Percentiles rank a stretch among this genome's conserved stretches.
Conservation (phyloP, 1,139 yeast genomes). For the Protomyces inundatus region DNA sequence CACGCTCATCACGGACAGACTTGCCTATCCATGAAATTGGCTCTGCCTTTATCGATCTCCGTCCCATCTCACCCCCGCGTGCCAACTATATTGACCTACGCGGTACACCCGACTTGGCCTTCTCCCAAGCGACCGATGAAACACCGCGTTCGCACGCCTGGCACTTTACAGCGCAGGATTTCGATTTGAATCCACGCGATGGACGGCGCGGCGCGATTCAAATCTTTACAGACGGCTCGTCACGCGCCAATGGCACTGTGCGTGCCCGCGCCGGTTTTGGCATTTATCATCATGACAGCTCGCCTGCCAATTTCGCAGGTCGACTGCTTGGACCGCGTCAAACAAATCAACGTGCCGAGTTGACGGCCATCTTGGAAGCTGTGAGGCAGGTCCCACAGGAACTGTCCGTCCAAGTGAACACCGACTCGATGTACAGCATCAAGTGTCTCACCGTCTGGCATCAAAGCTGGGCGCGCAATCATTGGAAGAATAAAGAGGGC, state of each 20-base stretch:
- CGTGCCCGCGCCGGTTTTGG: conserved; percentile 63
- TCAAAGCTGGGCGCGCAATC: conserved; percentile 50
- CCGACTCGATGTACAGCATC: conserved; percentile 58
- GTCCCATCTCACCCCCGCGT: too few relatives aligned
- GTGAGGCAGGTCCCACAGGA: conserved; percentile 40
- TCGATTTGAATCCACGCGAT: neutral
- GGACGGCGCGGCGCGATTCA: conserved; percentile 1
- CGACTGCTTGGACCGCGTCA: conserved; percentile 49
- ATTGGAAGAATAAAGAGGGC: conserved; percentile 49
- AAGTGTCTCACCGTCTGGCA: conserved; percentile 50
- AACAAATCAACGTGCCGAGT: conserved; percentile 80
- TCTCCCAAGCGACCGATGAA: too few relatives aligned
- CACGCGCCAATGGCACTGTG: conserved; percentile 49
- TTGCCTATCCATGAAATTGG: too few relatives aligned
- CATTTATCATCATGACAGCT: conserved; percentile 58
- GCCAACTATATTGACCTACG: too few relatives aligned
- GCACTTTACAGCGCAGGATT: neutral
- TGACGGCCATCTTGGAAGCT: conserved; percentile 60
- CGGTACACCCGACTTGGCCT: too few relatives aligned
- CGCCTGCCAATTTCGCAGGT: conserved; percentile 51
- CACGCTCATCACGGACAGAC: too few relatives aligned
- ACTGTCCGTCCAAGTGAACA: conserved; percentile 40
- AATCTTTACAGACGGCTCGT: conserved; percentile 71
- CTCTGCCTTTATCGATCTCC: too few relatives aligned
- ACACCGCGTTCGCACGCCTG: too few relatives aligned